These are phyloP conservation scores for Pseudogymnoascus sp. DNA, from an alignment of 2,329 filamentous ascomycete species.

Conservation along the genomic window DNA sequence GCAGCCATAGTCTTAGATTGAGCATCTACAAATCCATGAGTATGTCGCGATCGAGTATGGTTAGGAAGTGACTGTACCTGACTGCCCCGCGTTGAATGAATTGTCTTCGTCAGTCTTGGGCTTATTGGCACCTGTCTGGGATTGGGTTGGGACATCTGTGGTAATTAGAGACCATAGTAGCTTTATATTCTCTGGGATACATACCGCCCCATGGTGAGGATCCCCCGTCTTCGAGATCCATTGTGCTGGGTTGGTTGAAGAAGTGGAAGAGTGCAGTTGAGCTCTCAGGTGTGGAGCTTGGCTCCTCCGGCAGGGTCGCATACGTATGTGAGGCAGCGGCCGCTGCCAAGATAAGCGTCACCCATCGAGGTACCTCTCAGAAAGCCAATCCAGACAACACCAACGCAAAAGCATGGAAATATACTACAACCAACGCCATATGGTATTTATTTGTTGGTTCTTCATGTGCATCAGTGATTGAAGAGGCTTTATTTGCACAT, in stretches of 20 bases:
- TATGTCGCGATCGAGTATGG: background rate
- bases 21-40: slow-evolving; percentile 10
- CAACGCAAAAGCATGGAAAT: background rate
- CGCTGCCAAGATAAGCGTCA: slow-evolving; percentile 9
- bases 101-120: slow-evolving; percentile 22
- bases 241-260: slow-evolving; percentile 20
- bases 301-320: background rate
- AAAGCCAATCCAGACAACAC: slow-evolving; percentile 2
- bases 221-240: slow-evolving; percentile 39
- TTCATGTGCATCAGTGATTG: background rate
- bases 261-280: background rate
- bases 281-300: slow-evolving; percentile 9
- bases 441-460: background rate
- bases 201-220: slow-evolving; percentile 40
- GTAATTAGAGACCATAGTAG: slow-evolving; percentile 14
- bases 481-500: background rate
- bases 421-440: background rate
- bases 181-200: slow-evolving; percentile 14
- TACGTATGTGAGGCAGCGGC: slow-evolving; percentile 9
- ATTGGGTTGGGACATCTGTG: slow-evolving; percentile 36
- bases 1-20: background rate
- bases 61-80: slow-evolving; percentile 14
- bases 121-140: slow-evolving; percentile 25
- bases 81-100: slow-evolving; percentile 20
- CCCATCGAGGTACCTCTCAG: background rate